These are phyloP conservation scores for Daedaleopsis sinensis DNA, from an alignment of 768 basidiomycete genomes.

Conservation along the genomic window DNA sequence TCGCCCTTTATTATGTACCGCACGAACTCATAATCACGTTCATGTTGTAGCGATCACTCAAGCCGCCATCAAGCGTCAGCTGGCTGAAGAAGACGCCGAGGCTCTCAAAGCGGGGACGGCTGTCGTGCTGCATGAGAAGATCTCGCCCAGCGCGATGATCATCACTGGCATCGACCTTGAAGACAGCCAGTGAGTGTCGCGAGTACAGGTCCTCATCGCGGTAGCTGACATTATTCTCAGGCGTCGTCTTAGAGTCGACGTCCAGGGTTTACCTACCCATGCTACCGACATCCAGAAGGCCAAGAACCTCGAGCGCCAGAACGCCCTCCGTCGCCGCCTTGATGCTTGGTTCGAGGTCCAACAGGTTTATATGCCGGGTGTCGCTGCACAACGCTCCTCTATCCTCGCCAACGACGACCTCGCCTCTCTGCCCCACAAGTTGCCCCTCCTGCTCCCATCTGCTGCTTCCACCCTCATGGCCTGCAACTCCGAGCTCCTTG, in stretches of 20 bases:
- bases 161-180: constrained; percentile 36
- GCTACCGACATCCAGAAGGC: background rate
- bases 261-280: background rate
- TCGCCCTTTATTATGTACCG: no score
- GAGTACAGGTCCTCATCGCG: background rate
- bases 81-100: constrained; percentile 29
- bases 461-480: background rate
- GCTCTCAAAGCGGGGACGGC: constrained; percentile 5
- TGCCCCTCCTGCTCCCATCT: constrained; percentile 11
- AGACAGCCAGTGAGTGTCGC: constrained; percentile 34
- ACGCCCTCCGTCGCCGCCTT: background rate
- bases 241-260: background rate
- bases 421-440: background rate
- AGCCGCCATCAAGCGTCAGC: constrained; percentile 22
- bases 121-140: background rate
- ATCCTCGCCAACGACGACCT: background rate
- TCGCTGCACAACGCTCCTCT: background rate
- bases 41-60: constrained; percentile 14
- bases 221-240: no score
- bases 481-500: background rate
- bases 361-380: background rate
- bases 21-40: no score
- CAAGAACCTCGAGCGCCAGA: background rate
- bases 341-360: constrained; percentile 3
- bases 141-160: constrained; percentile 31